Evolutionary conservation across 225 moss, liverwort and hornwort genomes (phyloP).

Genomic region (Physcomitrellopsis africana): DNA sequence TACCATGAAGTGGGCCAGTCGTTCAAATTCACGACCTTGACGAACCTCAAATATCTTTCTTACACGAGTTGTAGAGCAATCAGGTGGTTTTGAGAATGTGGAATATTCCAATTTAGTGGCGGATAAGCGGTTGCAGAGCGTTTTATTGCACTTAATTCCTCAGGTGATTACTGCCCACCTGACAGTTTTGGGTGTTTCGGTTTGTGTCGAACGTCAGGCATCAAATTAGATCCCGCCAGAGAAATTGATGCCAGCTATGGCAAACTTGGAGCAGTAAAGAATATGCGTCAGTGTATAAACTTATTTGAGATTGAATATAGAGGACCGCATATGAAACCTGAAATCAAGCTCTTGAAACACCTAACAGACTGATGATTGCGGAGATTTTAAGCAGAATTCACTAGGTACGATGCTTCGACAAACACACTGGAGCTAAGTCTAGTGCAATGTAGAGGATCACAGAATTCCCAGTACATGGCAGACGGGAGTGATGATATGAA

Average conservation of each 20-base stretch:
- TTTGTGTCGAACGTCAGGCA: background rate
- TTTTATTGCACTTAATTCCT: slow-evolving; percentile 45
- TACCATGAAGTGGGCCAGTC: too few relatives aligned
- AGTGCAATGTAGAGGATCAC: too few relatives aligned
- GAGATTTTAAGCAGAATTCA: too few relatives aligned
- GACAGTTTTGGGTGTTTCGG: background rate
- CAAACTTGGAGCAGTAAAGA: background rate
- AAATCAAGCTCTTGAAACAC: too few relatives aligned
- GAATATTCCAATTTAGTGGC: slow-evolving; percentile 29
- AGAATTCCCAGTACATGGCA: background rate
- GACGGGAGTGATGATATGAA: background rate
- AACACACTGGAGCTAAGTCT: too few relatives aligned
- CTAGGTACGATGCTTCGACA: too few relatives aligned
- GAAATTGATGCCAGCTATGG: background rate
- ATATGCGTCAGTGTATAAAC: too few relatives aligned
- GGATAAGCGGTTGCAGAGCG: slow-evolving; percentile 34
- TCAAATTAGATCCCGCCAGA: slow-evolving; percentile 10
- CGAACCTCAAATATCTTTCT: background rate
- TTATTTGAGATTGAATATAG: too few relatives aligned
- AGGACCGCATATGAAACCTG: too few relatives aligned
- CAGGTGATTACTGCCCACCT: slow-evolving; percentile 6
- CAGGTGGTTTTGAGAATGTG: slow-evolving; percentile 3
- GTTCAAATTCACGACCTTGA: background rate
- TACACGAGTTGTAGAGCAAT: background rate
- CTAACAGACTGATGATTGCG: too few relatives aligned